Percentiles rank a stretch among this genome's conserved stretches.
These are phyloP conservation scores for Agrocybe praecox DNA, from an alignment of 768 basidiomycete genomes.

Conservation along the genomic window DNA sequence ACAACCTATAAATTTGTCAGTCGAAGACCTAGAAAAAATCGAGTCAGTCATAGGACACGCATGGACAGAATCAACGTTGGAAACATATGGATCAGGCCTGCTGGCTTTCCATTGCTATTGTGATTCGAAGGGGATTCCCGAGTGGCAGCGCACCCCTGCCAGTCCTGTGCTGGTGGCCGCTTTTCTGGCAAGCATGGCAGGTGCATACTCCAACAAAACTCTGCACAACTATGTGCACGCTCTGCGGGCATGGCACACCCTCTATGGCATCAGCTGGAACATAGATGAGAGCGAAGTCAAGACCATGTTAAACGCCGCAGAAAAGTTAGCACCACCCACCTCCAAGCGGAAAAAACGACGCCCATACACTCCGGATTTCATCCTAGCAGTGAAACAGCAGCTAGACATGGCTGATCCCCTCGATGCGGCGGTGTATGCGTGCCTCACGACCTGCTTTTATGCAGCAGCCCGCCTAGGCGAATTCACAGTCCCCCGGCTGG, in stretches of 20 bases:
- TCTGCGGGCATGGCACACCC: constrained; percentile 47
- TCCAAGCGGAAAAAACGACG: constrained; percentile 27
- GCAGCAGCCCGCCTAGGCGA: constrained; percentile 33
- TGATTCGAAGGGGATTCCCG: constrained; percentile 29
- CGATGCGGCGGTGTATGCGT: constrained; percentile 37
- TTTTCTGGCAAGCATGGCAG: constrained; percentile 32
- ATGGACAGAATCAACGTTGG: too few relatives aligned
- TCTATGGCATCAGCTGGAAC: constrained; percentile 37
- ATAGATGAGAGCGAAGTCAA: constrained; percentile 27
- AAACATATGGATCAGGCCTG: constrained; percentile 19
- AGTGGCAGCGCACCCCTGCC: constrained; percentile 31
- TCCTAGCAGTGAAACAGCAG: constrained; percentile 13
- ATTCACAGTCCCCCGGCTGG: constrained; percentile 34
- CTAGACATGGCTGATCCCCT: constrained; percentile 30
- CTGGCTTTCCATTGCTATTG: constrained; percentile 42
- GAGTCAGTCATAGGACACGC: too few relatives aligned
- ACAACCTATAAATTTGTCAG: too few relatives aligned
- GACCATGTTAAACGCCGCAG: constrained; percentile 29
- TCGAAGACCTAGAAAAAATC: too few relatives aligned
- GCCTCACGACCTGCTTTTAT: constrained; percentile 41
- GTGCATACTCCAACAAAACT: constrained; percentile 30
- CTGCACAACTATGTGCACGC: constrained; percentile 39
- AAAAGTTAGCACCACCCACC: constrained; percentile 25
- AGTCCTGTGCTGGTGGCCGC: constrained; percentile 21
- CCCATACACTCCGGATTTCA: constrained; percentile 29